Base-by-base conservation (phyloP, 1,139 yeast species). In the Geotrichum macrosporum region DNA sequence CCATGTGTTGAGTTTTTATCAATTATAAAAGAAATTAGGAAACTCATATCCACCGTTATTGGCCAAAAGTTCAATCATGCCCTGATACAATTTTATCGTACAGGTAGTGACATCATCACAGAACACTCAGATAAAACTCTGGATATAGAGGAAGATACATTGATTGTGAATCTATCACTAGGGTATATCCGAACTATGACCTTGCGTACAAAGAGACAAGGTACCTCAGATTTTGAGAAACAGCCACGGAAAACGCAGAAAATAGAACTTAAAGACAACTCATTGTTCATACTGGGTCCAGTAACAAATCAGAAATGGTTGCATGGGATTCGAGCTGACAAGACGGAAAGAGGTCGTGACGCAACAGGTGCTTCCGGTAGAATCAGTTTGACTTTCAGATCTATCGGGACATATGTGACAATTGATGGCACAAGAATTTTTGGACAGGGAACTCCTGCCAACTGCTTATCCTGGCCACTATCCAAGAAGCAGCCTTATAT, bases 101-200 rank as follows among this genome's bases (percentile, higher is more conserved):
- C 46, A 10, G 56, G 57, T 24, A 34, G 33, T 4, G 58, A 55
- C 32, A 38, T 45, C 15, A 54, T 55, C 30, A 52, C 58, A 9
- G 57, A 55, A 41, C 58, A 55, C 26, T 44, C 56, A 2, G 58
- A 55, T 36, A 55, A 55, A 32, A 53, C 58, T 19, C 36, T 55
- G 16, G 58, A 55, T 41, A 27, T 55, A n/a, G 47, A 35, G 6
- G 53, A 54, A 1, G 53, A 49, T 4, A 45, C 56, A 4, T 47
- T 50, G 34, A 52, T 55, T 27, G 57, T 52, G 27, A 54, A 54
- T 35, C 31, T 50, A 21, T 49, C 55, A 8, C 31, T 55, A 18
- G 58, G 58, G 12, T 52, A 53, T 10, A 42, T 49, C 18, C 39
- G 58, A n/a, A 24, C 36, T 16, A 45, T 55, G 49, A 47, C 52